phyloP scores from a whole-genome alignment of 140 eudicot species.

The Senecio squalidus region DNA sequence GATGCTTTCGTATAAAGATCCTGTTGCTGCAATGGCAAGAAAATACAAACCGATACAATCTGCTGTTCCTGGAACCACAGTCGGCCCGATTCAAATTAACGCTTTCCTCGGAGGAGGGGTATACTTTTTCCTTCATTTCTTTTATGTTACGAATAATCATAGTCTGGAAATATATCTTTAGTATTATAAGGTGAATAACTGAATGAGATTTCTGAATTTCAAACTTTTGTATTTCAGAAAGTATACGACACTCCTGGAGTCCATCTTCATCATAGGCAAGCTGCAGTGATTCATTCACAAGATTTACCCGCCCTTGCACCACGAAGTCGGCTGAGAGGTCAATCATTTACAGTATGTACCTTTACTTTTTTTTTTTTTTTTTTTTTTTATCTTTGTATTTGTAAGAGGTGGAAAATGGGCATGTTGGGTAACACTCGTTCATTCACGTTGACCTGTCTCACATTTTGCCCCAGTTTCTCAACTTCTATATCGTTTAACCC shows the following conservation, averaged over 20 bases:
- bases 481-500: no score
- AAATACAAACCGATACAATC: slow-evolving; percentile 95
- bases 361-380: neutral
- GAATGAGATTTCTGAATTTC: slow-evolving; percentile 1
- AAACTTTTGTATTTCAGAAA: slow-evolving; percentile 47
- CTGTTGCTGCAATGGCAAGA: slow-evolving; percentile 90
- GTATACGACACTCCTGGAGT: slow-evolving; percentile 94
- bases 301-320: slow-evolving; percentile 95
- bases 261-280: slow-evolving; percentile 98
- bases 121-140: slow-evolving; percentile 19
- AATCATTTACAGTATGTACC: slow-evolving; percentile 54
- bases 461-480: no score
- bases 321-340: slow-evolving; percentile 83
- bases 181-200: neutral
- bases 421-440: no score
- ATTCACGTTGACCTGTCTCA: no score
- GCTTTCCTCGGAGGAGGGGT: slow-evolving; percentile 97
- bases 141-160: neutral
- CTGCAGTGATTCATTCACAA: slow-evolving; percentile 85
- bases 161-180: neutral
- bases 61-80: slow-evolving; percentile 98
- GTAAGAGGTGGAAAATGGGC: neutral
- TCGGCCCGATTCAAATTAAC: slow-evolving; percentile 89
- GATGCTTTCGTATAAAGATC: slow-evolving; percentile 81
- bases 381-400: neutral